Conservation (phyloP, 75 land plant species). For the Gnetum montanum region DNA sequence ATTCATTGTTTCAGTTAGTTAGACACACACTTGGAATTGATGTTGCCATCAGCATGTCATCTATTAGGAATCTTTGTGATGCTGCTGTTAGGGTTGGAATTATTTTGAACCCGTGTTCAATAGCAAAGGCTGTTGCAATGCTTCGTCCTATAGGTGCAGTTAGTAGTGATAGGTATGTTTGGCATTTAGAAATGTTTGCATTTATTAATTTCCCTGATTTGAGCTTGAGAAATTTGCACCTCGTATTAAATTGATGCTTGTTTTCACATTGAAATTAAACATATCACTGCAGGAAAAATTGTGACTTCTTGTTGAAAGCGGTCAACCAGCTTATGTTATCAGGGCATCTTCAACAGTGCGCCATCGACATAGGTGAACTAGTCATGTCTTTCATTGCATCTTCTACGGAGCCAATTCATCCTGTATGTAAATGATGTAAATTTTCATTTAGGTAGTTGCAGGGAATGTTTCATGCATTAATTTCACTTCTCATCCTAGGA, state of each 20-base stretch:
- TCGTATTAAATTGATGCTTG: too few species aligned
- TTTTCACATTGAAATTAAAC: too few species aligned
- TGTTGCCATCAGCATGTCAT: slow-evolving; percentile 19
- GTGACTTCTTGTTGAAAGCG: slow-evolving; percentile 13
- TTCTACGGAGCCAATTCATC: slow-evolving; percentile 32
- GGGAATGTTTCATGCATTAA: neutral
- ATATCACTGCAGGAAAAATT: slow-evolving; percentile 25
- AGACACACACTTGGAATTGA: slow-evolving; percentile 36
- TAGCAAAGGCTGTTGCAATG: slow-evolving; percentile 23
- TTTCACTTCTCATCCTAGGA: neutral
- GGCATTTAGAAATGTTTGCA: too few species aligned
- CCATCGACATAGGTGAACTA: slow-evolving; percentile 24
- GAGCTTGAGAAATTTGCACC: too few species aligned
- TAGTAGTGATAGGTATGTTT: slow-evolving; percentile 14
- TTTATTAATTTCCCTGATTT: too few species aligned
- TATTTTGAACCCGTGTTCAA: slow-evolving; percentile 19
- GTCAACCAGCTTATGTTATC: slow-evolving; percentile 24
- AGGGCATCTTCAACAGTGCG: slow-evolving; percentile 17
- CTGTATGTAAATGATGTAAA: slow-evolving; percentile 16
- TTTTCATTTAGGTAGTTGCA: too few species aligned
- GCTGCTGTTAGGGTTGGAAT: slow-evolving; percentile 27
- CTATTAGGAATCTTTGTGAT: slow-evolving; percentile 27
- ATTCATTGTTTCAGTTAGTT: slow-evolving; percentile 28
- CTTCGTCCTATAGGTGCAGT: slow-evolving; percentile 32
- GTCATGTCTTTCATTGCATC: slow-evolving; percentile 19